phyloP scores from a whole-genome alignment of 2,329 filamentous ascomycete species.

The Sporothrix globosa region DNA sequence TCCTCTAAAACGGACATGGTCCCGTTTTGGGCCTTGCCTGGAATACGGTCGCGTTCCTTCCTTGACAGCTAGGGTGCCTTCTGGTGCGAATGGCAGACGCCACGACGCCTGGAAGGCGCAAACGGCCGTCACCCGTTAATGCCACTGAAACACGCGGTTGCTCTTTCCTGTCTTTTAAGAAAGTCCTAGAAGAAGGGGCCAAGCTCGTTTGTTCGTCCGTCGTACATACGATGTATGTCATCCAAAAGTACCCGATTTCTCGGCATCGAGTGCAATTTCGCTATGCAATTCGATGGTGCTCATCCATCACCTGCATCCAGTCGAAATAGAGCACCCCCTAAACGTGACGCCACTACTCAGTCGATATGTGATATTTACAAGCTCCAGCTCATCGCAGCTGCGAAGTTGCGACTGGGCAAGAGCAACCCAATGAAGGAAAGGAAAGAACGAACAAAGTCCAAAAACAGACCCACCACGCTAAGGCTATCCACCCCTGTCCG shows the following conservation, averaged over 20 bases:
- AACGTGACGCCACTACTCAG: not conserved
- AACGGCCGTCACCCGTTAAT: not conserved
- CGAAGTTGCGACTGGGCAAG: too few relatives aligned
- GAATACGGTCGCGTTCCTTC: not conserved
- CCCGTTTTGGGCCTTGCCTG: not conserved
- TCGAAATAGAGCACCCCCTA: not conserved
- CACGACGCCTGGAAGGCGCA: constrained; percentile 8
- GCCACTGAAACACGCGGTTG: not conserved
- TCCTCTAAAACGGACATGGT: not conserved
- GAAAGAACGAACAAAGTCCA: not conserved
- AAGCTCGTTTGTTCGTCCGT: too few relatives aligned
- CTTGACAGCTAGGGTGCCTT: not conserved
- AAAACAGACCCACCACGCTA: constrained; percentile 18
- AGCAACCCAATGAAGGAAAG: not conserved
- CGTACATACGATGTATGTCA: too few relatives aligned
- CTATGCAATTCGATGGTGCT: too few relatives aligned
- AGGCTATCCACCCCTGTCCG: constrained; percentile 15
- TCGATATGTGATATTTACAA: too few relatives aligned
- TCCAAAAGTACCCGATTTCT: too few relatives aligned
- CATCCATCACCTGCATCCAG: not conserved
- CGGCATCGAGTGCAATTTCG: too few relatives aligned
- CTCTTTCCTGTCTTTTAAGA: not conserved
- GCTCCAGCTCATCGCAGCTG: too few relatives aligned
- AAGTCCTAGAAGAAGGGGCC: too few relatives aligned
- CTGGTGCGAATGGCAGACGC: not conserved